A percentile compares a stretch with the other conserved stretches of the same genome.
Evolutionary conservation across 208 protist genomes (phyloP).

Genomic region (Crithidia bombi): DNA sequence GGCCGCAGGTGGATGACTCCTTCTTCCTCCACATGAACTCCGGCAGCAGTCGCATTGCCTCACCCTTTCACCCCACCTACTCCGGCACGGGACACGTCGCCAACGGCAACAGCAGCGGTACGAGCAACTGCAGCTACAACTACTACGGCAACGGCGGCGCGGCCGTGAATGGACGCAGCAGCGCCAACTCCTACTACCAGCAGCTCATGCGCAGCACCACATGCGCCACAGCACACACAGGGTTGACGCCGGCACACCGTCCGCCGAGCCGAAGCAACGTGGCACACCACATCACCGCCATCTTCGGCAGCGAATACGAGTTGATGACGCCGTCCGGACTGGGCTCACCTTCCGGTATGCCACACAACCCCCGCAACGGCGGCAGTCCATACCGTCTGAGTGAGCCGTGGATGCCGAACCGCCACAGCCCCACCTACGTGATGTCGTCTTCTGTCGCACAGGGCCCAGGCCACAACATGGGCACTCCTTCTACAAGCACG

Average conservation of each 20-base stretch:
- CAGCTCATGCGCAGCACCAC: conserved; percentile 34
- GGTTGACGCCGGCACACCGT: conserved; percentile 30
- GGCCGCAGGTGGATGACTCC: conserved; percentile 34
- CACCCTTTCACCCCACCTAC: conserved; percentile 28
- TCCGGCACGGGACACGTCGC: conserved; percentile 16
- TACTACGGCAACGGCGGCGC: not conserved
- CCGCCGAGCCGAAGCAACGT: conserved; percentile 26
- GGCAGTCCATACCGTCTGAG: conserved; percentile 30
- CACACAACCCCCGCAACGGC: conserved; percentile 31
- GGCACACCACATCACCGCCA: conserved; percentile 33
- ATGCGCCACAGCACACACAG: conserved; percentile 24
- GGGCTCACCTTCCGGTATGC: conserved; percentile 25
- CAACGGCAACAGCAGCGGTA: conserved; percentile 3
- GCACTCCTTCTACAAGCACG: not conserved
- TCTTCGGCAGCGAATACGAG: conserved; percentile 35
- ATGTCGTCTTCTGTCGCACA: not conserved
- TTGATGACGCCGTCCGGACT: conserved; percentile 33
- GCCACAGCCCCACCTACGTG: conserved; percentile 29
- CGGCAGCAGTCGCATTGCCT: conserved; percentile 35
- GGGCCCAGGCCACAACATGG: not conserved
- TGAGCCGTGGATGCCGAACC: conserved; percentile 30
- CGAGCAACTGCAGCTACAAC: not conserved
- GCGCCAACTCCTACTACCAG: conserved; percentile 24
- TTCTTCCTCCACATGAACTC: conserved; percentile 41
- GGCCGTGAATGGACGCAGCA: conserved; percentile 15